Conservation (phyloP, 495 filamentous ascomycete genomes). For the Penicillium cataractarum region DNA sequence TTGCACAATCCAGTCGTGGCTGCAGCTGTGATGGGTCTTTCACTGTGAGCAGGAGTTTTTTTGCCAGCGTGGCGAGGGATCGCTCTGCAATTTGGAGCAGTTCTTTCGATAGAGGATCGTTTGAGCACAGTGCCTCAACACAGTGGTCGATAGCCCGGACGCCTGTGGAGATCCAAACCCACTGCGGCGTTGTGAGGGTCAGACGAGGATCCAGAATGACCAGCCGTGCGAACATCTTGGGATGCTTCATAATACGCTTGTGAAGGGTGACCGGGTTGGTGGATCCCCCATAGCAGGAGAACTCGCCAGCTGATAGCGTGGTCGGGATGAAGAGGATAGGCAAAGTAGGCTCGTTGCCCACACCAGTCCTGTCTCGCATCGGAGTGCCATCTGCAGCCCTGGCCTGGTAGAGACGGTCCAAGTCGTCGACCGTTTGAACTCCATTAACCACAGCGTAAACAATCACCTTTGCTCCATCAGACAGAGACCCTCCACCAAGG, state of each 20-base stretch:
- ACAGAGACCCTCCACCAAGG: constrained; percentile 2
- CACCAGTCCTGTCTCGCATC: constrained; percentile 21
- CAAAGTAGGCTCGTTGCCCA: constrained; percentile 74
- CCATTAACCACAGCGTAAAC: constrained; percentile 5
- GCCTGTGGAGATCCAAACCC: constrained; percentile 3
- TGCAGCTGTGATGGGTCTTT: constrained; percentile 4
- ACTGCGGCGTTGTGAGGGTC: constrained; percentile 5
- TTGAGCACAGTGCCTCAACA: constrained; percentile 5
- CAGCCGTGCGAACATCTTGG: constrained; percentile 7
- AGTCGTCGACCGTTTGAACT: constrained; percentile 4
- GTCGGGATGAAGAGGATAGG: constrained; percentile 57
- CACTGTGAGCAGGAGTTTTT: constrained; percentile 2
- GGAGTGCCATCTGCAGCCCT: constrained; percentile 1
- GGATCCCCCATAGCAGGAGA: constrained; percentile 4
- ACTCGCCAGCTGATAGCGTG: constrained; percentile 8
- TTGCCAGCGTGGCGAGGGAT: background rate
- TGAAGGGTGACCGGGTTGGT: constrained; percentile 6
- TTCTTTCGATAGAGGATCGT: background rate
- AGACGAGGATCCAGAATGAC: constrained; percentile 7
- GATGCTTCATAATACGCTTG: constrained; percentile 4
- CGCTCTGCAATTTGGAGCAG: background rate
- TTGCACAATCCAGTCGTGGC: constrained; percentile 3
- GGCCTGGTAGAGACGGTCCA: constrained; percentile 2
- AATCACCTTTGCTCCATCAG: constrained; percentile 6
- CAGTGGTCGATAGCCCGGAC: constrained; percentile 9